phyloP scores from a whole-genome alignment of 257 asterid species.

The Jacaranda copaia region DNA sequence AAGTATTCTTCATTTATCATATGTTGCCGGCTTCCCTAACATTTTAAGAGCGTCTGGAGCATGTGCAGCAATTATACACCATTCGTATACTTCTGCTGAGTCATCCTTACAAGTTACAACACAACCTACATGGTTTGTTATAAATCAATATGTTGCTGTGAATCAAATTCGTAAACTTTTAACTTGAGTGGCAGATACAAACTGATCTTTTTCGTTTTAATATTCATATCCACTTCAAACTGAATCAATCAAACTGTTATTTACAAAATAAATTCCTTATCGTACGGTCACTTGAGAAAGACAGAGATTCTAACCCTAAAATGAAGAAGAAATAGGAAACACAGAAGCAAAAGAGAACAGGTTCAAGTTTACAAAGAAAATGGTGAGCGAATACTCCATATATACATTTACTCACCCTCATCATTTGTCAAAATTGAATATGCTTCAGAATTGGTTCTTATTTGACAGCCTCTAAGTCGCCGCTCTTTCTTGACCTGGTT shows the following conservation, averaged over 20 bases:
- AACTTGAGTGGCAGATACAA: background rate
- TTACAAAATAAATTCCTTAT: no score
- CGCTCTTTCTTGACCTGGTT: constrained; percentile 63
- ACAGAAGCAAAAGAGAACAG: no score
- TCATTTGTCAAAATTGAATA: constrained; percentile 47
- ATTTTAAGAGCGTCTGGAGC: constrained; percentile 75
- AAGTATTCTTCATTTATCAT: constrained; percentile 61
- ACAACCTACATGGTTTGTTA: constrained; percentile 49
- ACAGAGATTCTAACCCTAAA: background rate
- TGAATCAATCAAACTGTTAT: background rate
- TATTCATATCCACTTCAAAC: background rate
- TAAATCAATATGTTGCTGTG: background rate
- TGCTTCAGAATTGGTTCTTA: constrained; percentile 56
- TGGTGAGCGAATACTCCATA: background rate
- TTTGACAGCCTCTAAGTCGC: constrained; percentile 62
- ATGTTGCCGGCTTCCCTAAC: constrained; percentile 66
- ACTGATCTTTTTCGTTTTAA: background rate
- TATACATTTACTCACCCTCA: constrained; percentile 45
- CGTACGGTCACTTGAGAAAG: background rate
- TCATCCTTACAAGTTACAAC: constrained; percentile 53
- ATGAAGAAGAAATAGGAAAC: no score
- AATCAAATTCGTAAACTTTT: background rate
- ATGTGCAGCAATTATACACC: constrained; percentile 69
- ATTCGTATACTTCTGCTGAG: constrained; percentile 51
- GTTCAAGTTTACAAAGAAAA: background rate